Conservation (phyloP, 2,329 filamentous ascomycete genomes). For the Massarina eburnea region DNA sequence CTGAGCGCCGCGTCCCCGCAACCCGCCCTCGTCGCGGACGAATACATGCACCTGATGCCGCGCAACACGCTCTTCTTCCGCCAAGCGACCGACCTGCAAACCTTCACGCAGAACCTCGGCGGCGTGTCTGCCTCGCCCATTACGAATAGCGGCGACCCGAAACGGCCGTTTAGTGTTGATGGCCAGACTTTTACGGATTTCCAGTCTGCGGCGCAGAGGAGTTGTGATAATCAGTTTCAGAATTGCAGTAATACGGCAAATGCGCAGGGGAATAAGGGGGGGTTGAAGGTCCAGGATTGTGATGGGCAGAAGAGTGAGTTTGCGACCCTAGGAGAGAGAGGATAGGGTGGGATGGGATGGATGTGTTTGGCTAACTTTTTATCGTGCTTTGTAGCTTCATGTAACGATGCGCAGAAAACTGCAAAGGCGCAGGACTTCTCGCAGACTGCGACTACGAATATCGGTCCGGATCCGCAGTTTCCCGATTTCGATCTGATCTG, state of each 20-base stretch:
- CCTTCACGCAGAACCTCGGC: constrained; percentile 51
- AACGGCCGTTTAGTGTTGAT: constrained; percentile 43
- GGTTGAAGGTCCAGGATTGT: constrained; percentile 53
- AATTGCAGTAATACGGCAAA: constrained; percentile 52
- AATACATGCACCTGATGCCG: constrained; percentile 31
- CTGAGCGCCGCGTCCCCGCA: constrained; percentile 24
- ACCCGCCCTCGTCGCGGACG: constrained; percentile 21
- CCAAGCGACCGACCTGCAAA: constrained; percentile 34
- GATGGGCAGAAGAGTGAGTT: constrained; percentile 52
- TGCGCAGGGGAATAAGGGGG: constrained; percentile 51
- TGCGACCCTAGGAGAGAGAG: neutral
- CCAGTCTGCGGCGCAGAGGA: constrained; percentile 58
- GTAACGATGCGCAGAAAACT: constrained; percentile 28
- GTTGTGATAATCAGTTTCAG: constrained; percentile 66
- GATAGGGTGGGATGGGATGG: neutral
- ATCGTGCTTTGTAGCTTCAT: constrained; percentile 20
- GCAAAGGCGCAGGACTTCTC: constrained; percentile 31
- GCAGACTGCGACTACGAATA: constrained; percentile 25
- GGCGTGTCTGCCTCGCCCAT: constrained; percentile 56
- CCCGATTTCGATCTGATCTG: constrained; percentile 44
- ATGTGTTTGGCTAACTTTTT: neutral
- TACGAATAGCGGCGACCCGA: constrained; percentile 52
- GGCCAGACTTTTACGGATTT: constrained; percentile 55
- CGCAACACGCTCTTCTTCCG: constrained; percentile 38
- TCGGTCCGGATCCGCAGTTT: constrained; percentile 41